Base-by-base conservation (phyloP, 495 filamentous ascomycete genomes). In the Aspergillus nanangensis region DNA sequence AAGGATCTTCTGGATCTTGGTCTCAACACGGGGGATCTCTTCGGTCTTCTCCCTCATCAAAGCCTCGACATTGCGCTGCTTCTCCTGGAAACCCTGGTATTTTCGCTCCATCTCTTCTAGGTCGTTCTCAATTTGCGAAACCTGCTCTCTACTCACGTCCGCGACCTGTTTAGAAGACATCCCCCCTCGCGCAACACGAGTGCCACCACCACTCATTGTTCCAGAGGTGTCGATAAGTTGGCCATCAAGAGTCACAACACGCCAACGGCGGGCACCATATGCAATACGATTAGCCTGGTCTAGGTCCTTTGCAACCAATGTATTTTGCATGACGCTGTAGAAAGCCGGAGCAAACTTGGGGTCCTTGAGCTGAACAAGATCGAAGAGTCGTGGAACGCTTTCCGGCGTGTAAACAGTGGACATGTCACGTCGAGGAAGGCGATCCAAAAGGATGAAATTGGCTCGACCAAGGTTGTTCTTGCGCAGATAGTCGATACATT, bases 401-500 rank as follows among this genome's bases (percentile, higher is more conserved):
- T 97, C 93, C 0, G 93, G 94, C 1, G 94, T 97, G 27, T 86
- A 77, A 44, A 96, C 88, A 0, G 76, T 69, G 3, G 78, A 80
- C 44, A 96, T 68, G 57, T 96, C 86, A 36, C 86, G 79, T 35
- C 75, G 71, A 24, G 88, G 76, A 18, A 96, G 75, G 50, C 91
- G 88, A 60, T 97, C 87, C 2, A 98, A 79, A 48, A 92, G 87
- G 57, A 97, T 97, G 60, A 98, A 95, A 67, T 95, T 95, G 22
- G 90, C 93, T 59, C 94, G 80, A n/a, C 93, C 93, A 19, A 97
- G 83, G 56, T 95, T 96, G 52, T 94, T 97, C 72, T 97, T 97
- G 19, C 93, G 82, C 14, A 98, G 77, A 59, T 97, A 92, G 53
- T 97, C 92, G 56, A 98, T 95, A 62, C 94, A 97, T 56, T 96